Base-by-base conservation (phyloP, 768 basidiomycete species). In the Piloderma croceum region DNA sequence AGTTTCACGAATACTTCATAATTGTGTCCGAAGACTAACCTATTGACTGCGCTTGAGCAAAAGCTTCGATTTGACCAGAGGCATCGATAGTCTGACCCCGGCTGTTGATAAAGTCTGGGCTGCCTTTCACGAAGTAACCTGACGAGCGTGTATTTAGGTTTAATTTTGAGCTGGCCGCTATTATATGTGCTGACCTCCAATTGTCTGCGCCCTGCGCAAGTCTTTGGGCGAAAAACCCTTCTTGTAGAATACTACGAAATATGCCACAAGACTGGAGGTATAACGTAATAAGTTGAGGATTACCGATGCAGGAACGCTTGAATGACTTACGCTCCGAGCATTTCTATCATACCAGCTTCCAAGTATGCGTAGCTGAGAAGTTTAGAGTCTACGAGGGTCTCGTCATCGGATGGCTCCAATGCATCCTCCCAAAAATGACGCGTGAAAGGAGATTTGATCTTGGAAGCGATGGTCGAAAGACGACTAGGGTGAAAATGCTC, bases 361-460 rank as follows among this genome's bases (percentile, higher is more conserved):
- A 83, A 49, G 51, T 83, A 82, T 6, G 80, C 65, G 52, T 83
- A 83, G 51, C 79, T 80, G 13, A 83, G 63, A 31, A 83, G 59
- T 49, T 75, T 77, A 17, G 48, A 48, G 46, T 83, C 81, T 18
- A 83, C 81, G 12, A 83, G 64, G 1, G 66, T 71, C 53, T 83
- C 81, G 38, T 68, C 63, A 12, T 81, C 79, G 1, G 67, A 64
- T 10, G 53, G 44, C 52, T 80, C 77, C 35, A 79, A 53, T 3
- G 60, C 45, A 22, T 81, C 78, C 45, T 74, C 70, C 80, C 80
- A 83, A 57, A 71, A 82, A 4, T 57, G 50, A 19, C 73, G 66
- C 10, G 70, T 78, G 59, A 82, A 82, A 1, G 78, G 77, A 13
- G 64, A 61, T 46, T 65, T 68, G 22, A 78, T 35, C 31, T 69